Evolutionary conservation across 2,329 filamentous ascomycete genomes (phyloP).

Genomic region (Cordyceps javanica): DNA sequence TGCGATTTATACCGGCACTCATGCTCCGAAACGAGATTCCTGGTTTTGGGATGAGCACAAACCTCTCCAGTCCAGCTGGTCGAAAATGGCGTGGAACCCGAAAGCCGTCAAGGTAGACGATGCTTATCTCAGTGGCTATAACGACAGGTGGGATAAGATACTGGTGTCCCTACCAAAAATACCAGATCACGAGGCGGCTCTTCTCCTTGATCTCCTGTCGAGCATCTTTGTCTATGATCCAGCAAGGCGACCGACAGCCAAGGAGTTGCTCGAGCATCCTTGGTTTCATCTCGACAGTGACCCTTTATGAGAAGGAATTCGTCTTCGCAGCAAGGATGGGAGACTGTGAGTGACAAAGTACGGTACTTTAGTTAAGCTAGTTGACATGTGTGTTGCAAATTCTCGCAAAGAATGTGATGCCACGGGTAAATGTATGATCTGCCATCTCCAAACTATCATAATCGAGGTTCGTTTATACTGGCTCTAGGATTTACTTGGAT

Average conservation of each 20-base stretch:
- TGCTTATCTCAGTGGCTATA: constrained; percentile 15
- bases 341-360: too few relatives aligned
- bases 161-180: constrained; percentile 17
- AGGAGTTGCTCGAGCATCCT: constrained; percentile 20
- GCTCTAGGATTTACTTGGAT: too few relatives aligned
- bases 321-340: too few relatives aligned
- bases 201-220: constrained; percentile 20
- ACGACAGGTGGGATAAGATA: constrained; percentile 13
- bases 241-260: constrained; percentile 15
- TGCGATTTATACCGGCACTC: constrained; percentile 1
- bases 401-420: too few relatives aligned
- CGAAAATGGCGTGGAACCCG: constrained; percentile 17
- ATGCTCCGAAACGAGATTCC: neutral
- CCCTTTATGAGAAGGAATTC: too few relatives aligned
- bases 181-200: constrained; percentile 16
- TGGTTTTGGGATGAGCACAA: constrained; percentile 4
- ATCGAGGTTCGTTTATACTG: too few relatives aligned
- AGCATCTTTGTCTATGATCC: constrained; percentile 22
- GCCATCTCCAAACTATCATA: too few relatives aligned
- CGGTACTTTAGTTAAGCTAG: too few relatives aligned
- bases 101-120: constrained; percentile 15
- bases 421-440: too few relatives aligned
- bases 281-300: constrained; percentile 19
- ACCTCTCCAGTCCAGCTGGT: constrained; percentile 15
- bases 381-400: too few relatives aligned